Evolutionary conservation across 2,329 filamentous ascomycete species (phyloP).

Genomic region (Stagonosporopsis tanaceti): DNA sequence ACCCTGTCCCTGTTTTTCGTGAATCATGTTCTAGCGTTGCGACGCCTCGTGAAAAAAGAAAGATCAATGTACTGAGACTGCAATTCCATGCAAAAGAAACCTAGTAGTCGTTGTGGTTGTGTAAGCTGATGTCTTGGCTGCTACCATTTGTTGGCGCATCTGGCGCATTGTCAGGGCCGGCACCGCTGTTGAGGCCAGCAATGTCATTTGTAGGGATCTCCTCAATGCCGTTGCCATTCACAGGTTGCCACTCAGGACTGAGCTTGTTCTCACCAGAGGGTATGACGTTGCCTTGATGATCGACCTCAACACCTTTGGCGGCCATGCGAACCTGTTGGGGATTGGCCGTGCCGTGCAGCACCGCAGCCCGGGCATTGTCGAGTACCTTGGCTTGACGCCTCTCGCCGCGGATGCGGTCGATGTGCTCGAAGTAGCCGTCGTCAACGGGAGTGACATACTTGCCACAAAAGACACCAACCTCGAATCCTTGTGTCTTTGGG

Average conservation of each 20-base stretch:
- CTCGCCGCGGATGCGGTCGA: conserved; percentile 75
- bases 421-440: conserved; percentile 81
- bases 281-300: conserved; percentile 64
- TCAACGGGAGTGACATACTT: conserved; percentile 84
- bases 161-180: conserved; percentile 38
- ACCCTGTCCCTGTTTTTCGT: conserved; percentile 5
- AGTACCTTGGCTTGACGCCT: conserved; percentile 72
- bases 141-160: conserved; percentile 33
- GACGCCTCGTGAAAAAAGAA: not conserved
- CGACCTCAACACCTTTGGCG: conserved; percentile 66
- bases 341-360: conserved; percentile 68
- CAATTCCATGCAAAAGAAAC: not conserved
- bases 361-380: conserved; percentile 69
- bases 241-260: conserved; percentile 35
- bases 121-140: conserved; percentile 67
- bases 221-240: conserved; percentile 29
- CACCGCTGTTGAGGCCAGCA: conserved; percentile 22
- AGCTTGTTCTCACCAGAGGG: conserved; percentile 51
- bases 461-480: conserved; percentile 91
- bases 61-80: not conserved
- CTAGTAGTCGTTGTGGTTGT: conserved; percentile 60
- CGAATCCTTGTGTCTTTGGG: conserved; percentile 71
- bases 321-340: conserved; percentile 69
- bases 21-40: conserved; percentile 5
- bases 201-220: conserved; percentile 27